Conservation (phyloP, 495 filamentous ascomycete species). For the Sphaerosporella brunnea region DNA sequence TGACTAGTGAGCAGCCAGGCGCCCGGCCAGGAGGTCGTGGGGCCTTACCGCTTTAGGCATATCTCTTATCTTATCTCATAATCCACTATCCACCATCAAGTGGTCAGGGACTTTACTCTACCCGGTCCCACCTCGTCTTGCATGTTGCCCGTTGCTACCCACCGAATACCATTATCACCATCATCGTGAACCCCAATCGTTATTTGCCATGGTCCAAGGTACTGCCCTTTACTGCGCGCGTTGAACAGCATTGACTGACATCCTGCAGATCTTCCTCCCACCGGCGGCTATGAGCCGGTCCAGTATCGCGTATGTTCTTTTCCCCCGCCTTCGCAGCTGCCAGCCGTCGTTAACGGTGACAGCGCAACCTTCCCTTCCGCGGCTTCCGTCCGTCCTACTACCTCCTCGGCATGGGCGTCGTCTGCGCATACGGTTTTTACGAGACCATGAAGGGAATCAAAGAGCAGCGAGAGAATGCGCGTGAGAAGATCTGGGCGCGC, state of each 20-base stretch:
- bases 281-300: background rate
- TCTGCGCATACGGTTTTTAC: slow-evolving; percentile 84
- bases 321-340: background rate
- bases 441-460: slow-evolving; percentile 57
- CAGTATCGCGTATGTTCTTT: background rate
- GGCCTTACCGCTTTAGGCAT: too few relatives aligned
- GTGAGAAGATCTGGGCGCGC: slow-evolving; percentile 94
- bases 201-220: background rate
- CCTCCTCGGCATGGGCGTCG: slow-evolving; percentile 48
- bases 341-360: slow-evolving; percentile 2
- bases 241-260: background rate
- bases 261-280: background rate
- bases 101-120: too few relatives aligned
- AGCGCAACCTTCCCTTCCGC: slow-evolving; percentile 83
- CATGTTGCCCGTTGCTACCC: too few relatives aligned
- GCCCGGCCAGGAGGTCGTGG: too few relatives aligned
- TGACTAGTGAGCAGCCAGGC: too few relatives aligned
- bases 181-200: too few relatives aligned
- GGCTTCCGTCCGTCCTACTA: slow-evolving; percentile 72
- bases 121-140: too few relatives aligned
- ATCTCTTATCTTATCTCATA: too few relatives aligned
- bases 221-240: background rate
- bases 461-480: slow-evolving; percentile 83
- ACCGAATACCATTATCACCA: too few relatives aligned
- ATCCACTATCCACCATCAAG: too few relatives aligned